phyloP scores from a whole-genome alignment of 805 yeast species.

The Candida hungchunana region DNA sequence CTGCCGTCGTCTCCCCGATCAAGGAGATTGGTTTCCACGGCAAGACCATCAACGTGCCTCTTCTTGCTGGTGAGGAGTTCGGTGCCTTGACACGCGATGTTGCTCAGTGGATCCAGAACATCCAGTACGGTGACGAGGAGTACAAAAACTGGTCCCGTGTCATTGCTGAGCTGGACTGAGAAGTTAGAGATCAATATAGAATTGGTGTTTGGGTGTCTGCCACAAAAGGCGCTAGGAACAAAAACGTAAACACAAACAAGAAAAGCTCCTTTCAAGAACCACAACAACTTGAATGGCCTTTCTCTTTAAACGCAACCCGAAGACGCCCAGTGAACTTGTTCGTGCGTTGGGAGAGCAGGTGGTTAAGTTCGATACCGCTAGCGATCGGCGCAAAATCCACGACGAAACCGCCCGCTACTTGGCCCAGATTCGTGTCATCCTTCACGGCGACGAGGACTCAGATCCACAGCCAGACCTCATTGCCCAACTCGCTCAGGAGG shows the following conservation, averaged over 20 bases:
- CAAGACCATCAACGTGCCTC: slow-evolving; percentile 69
- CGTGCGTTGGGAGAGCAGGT: slow-evolving; percentile 72
- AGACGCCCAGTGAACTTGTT: slow-evolving; percentile 82
- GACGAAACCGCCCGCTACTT: slow-evolving; percentile 72
- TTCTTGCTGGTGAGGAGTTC: slow-evolving; percentile 70
- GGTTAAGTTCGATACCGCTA: slow-evolving; percentile 41
- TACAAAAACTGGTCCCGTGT: slow-evolving; percentile 49
- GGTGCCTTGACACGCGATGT: slow-evolving; percentile 77
- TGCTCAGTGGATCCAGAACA: slow-evolving; percentile 79
- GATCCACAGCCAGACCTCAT: slow-evolving; percentile 50
- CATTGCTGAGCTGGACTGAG: slow-evolving; percentile 26
- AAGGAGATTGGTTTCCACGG: slow-evolving; percentile 81
- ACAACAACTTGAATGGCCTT: slow-evolving; percentile 40
- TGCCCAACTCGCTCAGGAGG: slow-evolving; percentile 73
- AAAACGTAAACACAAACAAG: neutral
- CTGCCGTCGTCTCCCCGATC: slow-evolving; percentile 94
- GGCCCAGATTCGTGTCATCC: slow-evolving; percentile 56
- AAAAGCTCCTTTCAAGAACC: slow-evolving; percentile 1
- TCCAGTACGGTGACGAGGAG: slow-evolving; percentile 84
- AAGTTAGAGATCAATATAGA: neutral
- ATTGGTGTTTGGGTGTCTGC: too few relatives aligned
- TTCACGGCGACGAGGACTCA: slow-evolving; percentile 65
- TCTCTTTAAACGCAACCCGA: slow-evolving; percentile 84
- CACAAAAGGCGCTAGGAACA: neutral
- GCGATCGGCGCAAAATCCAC: slow-evolving; percentile 43